Percentiles rank a stretch among this genome's conserved stretches.
These are phyloP conservation scores for Hylodesmum podocarpum DNA, from an alignment of 306 rosid genomes.

Conservation along the genomic window DNA sequence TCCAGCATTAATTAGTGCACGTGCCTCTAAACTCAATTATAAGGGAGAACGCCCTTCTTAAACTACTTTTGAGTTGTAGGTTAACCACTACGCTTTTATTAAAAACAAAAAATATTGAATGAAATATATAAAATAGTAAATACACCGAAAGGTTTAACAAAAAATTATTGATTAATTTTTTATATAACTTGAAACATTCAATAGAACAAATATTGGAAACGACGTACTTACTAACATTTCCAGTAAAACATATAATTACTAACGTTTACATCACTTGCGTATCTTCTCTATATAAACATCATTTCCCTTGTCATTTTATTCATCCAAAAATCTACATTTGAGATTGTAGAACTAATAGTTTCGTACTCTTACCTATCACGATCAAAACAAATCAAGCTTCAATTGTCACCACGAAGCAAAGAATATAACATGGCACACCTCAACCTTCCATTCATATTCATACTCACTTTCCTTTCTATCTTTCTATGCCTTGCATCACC, in stretches of 20 bases:
- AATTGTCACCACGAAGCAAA: not conserved
- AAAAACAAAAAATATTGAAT: no score
- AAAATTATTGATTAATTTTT: no score
- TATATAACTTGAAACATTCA: no score
- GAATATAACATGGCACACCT: conserved; percentile 37
- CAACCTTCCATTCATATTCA: conserved; percentile 23
- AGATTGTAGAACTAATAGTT: not conserved
- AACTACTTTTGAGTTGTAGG: no score
- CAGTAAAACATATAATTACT: no score
- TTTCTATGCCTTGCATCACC: conserved; percentile 4
- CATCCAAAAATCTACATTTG: not conserved
- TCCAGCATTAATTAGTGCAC: not conserved
- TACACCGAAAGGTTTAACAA: no score
- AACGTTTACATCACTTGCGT: no score
- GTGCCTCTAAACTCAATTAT: not conserved
- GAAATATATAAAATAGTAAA: no score
- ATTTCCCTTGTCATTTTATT: not conserved
- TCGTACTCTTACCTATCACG: not conserved
- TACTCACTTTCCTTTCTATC: conserved; percentile 26
- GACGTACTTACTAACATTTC: no score
- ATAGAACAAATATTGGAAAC: no score
- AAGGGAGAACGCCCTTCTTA: not conserved
- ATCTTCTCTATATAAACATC: conserved; percentile 37
- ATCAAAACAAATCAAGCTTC: not conserved
- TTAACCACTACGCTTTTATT: no score